A percentile compares a stretch with the other conserved stretches of the same genome.
These are phyloP conservation scores for Corchorus capsularis DNA, from an alignment of 345 rosid genomes.

Conservation along the genomic window DNA sequence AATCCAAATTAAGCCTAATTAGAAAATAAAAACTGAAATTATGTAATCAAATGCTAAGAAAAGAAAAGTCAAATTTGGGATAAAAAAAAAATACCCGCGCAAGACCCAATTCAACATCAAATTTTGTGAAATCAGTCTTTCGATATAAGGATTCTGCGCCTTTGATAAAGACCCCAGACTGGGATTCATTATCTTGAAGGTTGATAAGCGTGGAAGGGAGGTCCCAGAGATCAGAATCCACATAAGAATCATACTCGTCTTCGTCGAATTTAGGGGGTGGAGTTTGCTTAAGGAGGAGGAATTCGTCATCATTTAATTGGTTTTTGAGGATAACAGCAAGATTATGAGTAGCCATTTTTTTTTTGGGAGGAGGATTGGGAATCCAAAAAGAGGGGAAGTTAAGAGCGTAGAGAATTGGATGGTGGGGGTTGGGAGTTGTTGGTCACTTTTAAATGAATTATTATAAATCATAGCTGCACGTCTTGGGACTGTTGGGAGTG, in stretches of 20 bases:
- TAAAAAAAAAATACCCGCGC: slow-evolving; percentile 37
- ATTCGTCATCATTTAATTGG: slow-evolving; percentile 35
- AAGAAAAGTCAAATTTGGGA: neutral
- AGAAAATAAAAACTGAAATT: neutral
- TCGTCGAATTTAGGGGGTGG: slow-evolving; percentile 60
- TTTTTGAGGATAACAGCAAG: slow-evolving; percentile 57
- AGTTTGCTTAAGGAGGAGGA: slow-evolving; percentile 62
- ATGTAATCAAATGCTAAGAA: neutral
- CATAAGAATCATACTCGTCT: slow-evolving; percentile 61
- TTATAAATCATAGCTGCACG: no score
- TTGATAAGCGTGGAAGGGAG: slow-evolving; percentile 57
- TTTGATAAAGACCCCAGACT: slow-evolving; percentile 26
- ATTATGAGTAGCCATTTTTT: slow-evolving; percentile 44
- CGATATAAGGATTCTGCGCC: slow-evolving; percentile 37
- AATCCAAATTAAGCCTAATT: neutral
- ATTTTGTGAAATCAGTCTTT: slow-evolving; percentile 38
- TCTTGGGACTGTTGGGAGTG: no score
- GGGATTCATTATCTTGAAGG: slow-evolving; percentile 26
- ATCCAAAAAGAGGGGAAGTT: neutral
- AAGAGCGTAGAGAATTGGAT: no score
- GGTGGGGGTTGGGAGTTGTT: no score
- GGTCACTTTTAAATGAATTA: no score
- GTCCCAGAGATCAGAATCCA: slow-evolving; percentile 89
- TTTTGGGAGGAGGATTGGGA: neutral
- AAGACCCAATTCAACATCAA: slow-evolving; percentile 51